Evolutionary conservation across 768 basidiomycete genomes (phyloP).

Genomic region (Auriscalpium orientale): DNA sequence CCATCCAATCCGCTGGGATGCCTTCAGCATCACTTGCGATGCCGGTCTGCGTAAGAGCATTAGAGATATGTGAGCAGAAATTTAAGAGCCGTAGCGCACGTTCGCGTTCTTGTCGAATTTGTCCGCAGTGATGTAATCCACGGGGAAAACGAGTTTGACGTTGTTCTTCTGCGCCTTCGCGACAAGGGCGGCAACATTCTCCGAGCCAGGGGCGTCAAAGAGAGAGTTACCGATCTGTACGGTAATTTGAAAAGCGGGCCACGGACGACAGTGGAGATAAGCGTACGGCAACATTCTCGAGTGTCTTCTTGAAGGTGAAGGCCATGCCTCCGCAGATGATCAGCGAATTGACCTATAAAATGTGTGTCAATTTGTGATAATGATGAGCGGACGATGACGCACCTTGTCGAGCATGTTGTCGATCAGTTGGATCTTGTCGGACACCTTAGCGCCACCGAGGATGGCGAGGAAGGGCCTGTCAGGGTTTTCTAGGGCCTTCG

Average conservation of each 20-base stretch:
- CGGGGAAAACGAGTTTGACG: conserved; percentile 92
- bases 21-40: conserved; percentile 75
- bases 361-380: neutral
- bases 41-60: conserved; percentile 42
- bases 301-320: conserved; percentile 96
- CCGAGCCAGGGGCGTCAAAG: conserved; percentile 82
- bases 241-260: neutral
- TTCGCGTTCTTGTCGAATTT: conserved; percentile 91
- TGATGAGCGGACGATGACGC: neutral
- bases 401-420: conserved; percentile 99
- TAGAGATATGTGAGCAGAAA: neutral
- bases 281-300: conserved; percentile 67
- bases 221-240: conserved; percentile 87
- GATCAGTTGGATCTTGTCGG: conserved; percentile 97
- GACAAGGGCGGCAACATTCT: conserved; percentile 76
- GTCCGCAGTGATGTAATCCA: conserved; percentile 91
- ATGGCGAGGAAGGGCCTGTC: conserved; percentile 97
- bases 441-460: conserved; percentile 97
- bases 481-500: conserved; percentile 92
- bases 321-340: conserved; percentile 99
- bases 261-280: conserved; percentile 1
- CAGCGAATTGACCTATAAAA: conserved; percentile 74
- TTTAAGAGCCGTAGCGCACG: conserved; percentile 31
- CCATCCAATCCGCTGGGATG: conserved; percentile 92
- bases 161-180: conserved; percentile 89